These are phyloP conservation scores for Pyracantha coccinea DNA, from an alignment of 331 rosid genomes.

Conservation along the genomic window DNA sequence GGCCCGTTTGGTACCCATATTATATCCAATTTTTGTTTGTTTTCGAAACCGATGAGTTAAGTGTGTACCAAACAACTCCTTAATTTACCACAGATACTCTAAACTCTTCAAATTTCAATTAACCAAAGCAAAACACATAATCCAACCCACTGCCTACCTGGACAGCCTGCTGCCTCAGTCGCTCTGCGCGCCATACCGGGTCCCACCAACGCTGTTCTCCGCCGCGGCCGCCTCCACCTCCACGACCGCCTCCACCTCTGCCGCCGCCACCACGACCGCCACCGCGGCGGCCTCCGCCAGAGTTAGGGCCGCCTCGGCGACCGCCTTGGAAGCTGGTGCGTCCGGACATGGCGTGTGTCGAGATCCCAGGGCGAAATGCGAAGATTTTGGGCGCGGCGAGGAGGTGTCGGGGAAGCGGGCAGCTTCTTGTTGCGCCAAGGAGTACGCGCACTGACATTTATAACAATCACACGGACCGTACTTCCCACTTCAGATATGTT, in stretches of 20 bases:
- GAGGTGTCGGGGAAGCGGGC: neutral
- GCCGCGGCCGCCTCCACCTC: constrained; percentile 60
- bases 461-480: neutral
- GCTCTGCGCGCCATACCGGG: constrained; percentile 95
- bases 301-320: constrained; percentile 48
- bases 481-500: too few species aligned
- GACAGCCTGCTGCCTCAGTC: constrained; percentile 56
- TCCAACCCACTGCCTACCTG: constrained; percentile 35
- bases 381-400: constrained; percentile 11
- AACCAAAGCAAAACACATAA: neutral
- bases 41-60: too few species aligned
- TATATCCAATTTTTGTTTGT: too few species aligned
- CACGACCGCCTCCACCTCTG: constrained; percentile 1
- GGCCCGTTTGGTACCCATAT: too few species aligned
- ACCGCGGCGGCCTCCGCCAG: constrained; percentile 37
- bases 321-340: constrained; percentile 77
- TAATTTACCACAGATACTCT: neutral
- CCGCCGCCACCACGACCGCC: constrained; percentile 26
- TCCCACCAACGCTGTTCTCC: constrained; percentile 99
- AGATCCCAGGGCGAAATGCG: constrained; percentile 15
- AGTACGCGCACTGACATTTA: neutral
- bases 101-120: neutral
- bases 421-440: neutral
- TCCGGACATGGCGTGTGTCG: constrained; percentile 48
- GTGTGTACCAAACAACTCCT: too few species aligned